Base-by-base conservation (phyloP, 805 yeast species). In the Sungouiella thailandica region DNA sequence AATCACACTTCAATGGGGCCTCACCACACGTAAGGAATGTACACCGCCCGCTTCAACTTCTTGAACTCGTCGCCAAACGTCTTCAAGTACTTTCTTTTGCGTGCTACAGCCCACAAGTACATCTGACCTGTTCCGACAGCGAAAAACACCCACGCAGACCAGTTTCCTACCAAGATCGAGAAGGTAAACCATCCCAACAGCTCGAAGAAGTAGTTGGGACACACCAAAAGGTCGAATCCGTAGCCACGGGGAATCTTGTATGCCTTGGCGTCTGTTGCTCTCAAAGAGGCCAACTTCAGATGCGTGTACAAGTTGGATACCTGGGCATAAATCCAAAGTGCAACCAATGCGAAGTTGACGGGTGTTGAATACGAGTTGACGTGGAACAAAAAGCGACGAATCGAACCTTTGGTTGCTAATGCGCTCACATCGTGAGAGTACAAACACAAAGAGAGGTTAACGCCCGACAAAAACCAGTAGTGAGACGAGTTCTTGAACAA, bases 161-260 rank as follows among this genome's bases (percentile, higher is more conserved):
- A 70, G 63, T 88, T 87, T 42, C 87, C 81, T 47, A 77, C 80
- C 53, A 87, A 66, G 17, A 87, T 39, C 14, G 90, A 76, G 50
- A 80, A 78, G 17, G 72, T 59, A 1, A 81, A 53, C 96, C 96
- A 93, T 1, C 80, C 68, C 46, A 82, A 60, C 28, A 76, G 64
- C 68, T 93, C 98, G 57, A 88, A 90, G 47, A 87, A 82, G 60
- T 93, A 93, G 65, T 93, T 93, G 46, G 98, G 98, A 58, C 87
- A 83, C n/a, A 93, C 79, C 23, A 89, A 84, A 37, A 69, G 60
- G 40, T 76, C 70, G 55, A 93, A 93, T 7, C 90, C 83, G 48
- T 85, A 94, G 13, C 96, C 96, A 41, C 70, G 69, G 15, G 97
- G 94, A 47, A 83, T 80, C 31, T 65, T 72, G 44, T 81, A 81